Evolutionary conservation across 2,329 filamentous ascomycete genomes (phyloP), one percentile per base, ranked within the genome.

Genomic region (Fusarium humuli): DNA sequence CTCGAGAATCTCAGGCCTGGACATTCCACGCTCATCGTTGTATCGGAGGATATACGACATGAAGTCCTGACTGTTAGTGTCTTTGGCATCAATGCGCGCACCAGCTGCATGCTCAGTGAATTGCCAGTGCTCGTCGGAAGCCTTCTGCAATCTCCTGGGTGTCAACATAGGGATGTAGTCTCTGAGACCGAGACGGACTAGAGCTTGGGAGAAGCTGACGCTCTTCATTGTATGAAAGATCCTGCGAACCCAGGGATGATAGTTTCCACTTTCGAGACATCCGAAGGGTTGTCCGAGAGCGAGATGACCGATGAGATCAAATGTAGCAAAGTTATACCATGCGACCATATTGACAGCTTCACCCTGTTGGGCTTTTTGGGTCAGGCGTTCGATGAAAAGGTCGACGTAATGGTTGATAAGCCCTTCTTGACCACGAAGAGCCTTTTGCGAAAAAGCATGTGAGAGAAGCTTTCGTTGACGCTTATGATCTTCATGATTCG

Each of bases 31-130:
- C 3, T 64, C 61, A 14, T 64, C 61, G 1, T 64, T 64, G 9
- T 64, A 23, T 1, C 61, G 61, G 18, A 64, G 61, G 2, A 64
- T 29, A 5, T 64, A 64, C 0, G 59, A 64, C 59, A 64, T 64
- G 0, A 64, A 64, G 3, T 64, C 61, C 8, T 57, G 37, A 0
- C 30, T 57, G 4, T 41, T 40, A 0, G 44, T 41, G 7, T 49
- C 44, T 1, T 49, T 57, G 3, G 44, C 32, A 9, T 64, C 50
- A 1, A 64, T 12, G 0, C 61, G 61, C 7, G 59, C 59, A 1
- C 62, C 42, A 4, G 61, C 59, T 1, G 25, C 18, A 14, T 64
- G 49, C 14, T 64, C 29, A 2, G 61, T 41, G 1, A 64, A 64
- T n/a, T 64, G 23, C 3, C 5, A 49, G 8, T 57, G 50, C 1